Conservation (phyloP, 202 grass and related monocot species). For the Schoenoplectus tabernaemontani region DNA sequence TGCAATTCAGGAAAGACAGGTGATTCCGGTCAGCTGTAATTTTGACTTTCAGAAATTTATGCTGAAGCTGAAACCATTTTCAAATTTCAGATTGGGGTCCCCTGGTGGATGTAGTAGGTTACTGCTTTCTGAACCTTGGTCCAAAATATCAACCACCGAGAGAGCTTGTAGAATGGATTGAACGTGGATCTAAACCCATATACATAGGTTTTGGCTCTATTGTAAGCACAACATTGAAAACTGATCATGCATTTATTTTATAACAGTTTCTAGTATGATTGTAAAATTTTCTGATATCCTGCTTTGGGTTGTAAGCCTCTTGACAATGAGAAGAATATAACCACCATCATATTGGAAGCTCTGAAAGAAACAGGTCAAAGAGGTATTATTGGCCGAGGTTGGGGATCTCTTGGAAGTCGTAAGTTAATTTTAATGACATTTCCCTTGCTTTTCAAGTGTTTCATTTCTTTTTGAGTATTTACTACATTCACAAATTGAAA, state of each 20-base stretch:
- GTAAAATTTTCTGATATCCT: conserved; percentile 13
- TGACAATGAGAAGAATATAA: conserved; percentile 87
- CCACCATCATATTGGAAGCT: conserved; percentile 60
- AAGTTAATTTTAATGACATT: conserved; percentile 18
- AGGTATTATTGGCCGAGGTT: conserved; percentile 89
- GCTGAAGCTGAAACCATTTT: not conserved
- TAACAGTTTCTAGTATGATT: not conserved
- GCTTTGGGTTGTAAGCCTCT: conserved; percentile 58
- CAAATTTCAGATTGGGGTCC: conserved; percentile 75
- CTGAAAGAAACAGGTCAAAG: conserved; percentile 86
- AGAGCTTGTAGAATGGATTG: conserved; percentile 70
- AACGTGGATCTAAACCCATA: conserved; percentile 77
- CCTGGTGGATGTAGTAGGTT: conserved; percentile 94
- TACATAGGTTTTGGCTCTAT: conserved; percentile 99
- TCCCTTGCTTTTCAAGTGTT: not conserved
- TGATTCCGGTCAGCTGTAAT: not conserved
- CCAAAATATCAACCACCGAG: conserved; percentile 75
- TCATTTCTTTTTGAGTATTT: not conserved
- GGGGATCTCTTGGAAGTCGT: conserved; percentile 91
- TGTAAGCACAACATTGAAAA: conserved; percentile 33
- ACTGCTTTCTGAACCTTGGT: conserved; percentile 92
- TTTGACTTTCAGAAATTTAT: conserved; percentile 13
- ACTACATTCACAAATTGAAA: not conserved
- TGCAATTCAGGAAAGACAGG: not conserved
- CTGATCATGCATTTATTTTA: not conserved